Evolutionary conservation across 129 eudicot species (phyloP).

Genomic region (Calendula officinalis): DNA sequence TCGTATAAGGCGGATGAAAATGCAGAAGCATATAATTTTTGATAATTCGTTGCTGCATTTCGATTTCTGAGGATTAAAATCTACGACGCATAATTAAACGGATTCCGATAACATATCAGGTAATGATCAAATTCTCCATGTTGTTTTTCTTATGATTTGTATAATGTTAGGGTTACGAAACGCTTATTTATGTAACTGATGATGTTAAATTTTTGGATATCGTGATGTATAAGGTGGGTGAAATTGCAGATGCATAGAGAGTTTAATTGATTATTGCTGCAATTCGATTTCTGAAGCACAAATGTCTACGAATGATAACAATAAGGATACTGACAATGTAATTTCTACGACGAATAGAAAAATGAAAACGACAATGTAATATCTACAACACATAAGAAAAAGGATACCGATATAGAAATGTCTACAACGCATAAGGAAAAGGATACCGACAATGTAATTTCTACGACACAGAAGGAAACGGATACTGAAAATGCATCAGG

Average conservation of each 20-base stretch:
- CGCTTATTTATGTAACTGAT: background rate
- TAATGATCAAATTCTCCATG: slow-evolving; percentile 14
- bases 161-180: background rate
- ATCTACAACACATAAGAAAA: too few species aligned
- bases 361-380: background rate
- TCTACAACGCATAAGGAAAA: slow-evolving; percentile 8
- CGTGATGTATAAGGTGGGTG: background rate
- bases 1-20: background rate
- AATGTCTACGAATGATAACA: slow-evolving; percentile 27
- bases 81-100: slow-evolving; percentile 1
- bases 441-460: background rate
- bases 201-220: background rate
- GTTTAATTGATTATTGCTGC: slow-evolving; percentile 16
- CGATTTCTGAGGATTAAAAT: slow-evolving; percentile 12
- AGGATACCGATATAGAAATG: too few species aligned
- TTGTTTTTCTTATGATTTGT: slow-evolving; percentile 4
- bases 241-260: slow-evolving; percentile 24
- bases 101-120: slow-evolving; percentile 27
- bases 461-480: too few species aligned
- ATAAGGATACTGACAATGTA: background rate
- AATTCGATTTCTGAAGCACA: slow-evolving; percentile 18
- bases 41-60: slow-evolving; percentile 9
- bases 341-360: background rate
- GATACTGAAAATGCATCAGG: slow-evolving; percentile 20
- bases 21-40: slow-evolving; percentile 14